Evolutionary conservation across 257 asterid species (phyloP), one percentile per base, ranked within the genome.

Genomic region (Solanum habrochaites): DNA sequence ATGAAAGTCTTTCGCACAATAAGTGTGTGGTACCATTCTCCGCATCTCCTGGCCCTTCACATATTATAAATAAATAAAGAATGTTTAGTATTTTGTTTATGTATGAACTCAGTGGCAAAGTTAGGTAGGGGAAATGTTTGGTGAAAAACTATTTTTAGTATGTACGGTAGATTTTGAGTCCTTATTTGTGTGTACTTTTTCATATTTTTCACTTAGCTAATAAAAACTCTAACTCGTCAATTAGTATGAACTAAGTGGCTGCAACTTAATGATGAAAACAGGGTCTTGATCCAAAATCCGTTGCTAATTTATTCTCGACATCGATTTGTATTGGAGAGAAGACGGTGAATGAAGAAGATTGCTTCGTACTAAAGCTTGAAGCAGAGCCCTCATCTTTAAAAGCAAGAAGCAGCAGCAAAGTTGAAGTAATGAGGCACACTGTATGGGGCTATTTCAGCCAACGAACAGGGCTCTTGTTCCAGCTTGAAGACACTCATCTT

Each of bases 291-390:
- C 94, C 94, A 15, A 81, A 64, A 75, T 82, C 89, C 1, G 91
- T 91, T n/a, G 91, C 91, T 1, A 85, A 90, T 82, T 74, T 92
- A 27, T 92, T 92, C 91, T 85, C 75, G 23, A 23, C 86, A 27
- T 88, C 94, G 27, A 75, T 85, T n/a, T 92, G 93, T 90, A 88
- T 67, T 16, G 93, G 94, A 2, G 93, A 90, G 83, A 92, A 89
- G 83, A 39, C 85, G 1, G 69, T 92, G 85, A 86, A 89, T 49
- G 86, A 86, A 3, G 89, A 89, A n/a, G 93, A 92, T 16, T 92
- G 94, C 69, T 92, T 92, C 85, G 87, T 88, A 77, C 58, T 92
- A 58, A 92, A 88, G 89, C 77, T 90, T 13, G 92, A 92, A 42
- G 87, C 90, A 58, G 91, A 89, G 35, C 86, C 86, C 10, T 67